phyloP scores from a whole-genome alignment of 2,329 filamentous ascomycete species.

The Cercospora citrullina region DNA sequence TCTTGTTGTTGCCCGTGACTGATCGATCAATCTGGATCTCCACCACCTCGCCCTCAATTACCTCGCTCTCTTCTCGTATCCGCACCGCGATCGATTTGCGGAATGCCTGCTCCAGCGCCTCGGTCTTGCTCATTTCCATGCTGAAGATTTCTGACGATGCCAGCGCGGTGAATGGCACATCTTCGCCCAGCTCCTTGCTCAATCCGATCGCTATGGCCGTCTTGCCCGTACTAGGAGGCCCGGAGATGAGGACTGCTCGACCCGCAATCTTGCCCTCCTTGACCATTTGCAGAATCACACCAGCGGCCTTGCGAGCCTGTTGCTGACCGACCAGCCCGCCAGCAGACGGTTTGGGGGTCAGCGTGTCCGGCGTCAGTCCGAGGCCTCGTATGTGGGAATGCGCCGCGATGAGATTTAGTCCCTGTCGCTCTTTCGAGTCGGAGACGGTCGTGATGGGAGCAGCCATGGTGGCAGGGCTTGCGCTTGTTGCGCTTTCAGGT shows the following conservation, averaged over 20 bases:
- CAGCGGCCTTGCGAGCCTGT: constrained; percentile 93
- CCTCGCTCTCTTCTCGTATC: constrained; percentile 98
- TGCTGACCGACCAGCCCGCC: constrained; percentile 95
- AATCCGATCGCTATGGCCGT: constrained; percentile 99
- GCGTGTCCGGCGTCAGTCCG: constrained; percentile 85
- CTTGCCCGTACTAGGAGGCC: constrained; percentile 95
- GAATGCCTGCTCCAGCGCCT: constrained; percentile 97
- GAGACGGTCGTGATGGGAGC: constrained; percentile 74
- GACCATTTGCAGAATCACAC: constrained; percentile 96
- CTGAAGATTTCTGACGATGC: constrained; percentile 98
- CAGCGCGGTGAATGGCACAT: constrained; percentile 95
- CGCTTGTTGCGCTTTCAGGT: constrained; percentile 11
- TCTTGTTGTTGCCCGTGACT: constrained; percentile 92
- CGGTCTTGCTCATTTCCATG: constrained; percentile 98
- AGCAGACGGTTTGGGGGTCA: constrained; percentile 80
- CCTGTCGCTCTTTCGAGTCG: constrained; percentile 92
- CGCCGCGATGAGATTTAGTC: constrained; percentile 94
- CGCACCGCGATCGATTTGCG: constrained; percentile 96
- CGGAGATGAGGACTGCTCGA: constrained; percentile 88
- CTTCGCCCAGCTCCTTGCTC: constrained; percentile 85
- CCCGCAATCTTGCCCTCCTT: constrained; percentile 98
- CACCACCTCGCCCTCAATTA: constrained; percentile 98
- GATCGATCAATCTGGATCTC: constrained; percentile 98
- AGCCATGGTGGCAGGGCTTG: constrained; percentile 14
- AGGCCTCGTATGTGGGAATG: constrained; percentile 97